Base-by-base conservation (phyloP, 78 protist species). In the Dictyostelium brefeldianum region DNA sequence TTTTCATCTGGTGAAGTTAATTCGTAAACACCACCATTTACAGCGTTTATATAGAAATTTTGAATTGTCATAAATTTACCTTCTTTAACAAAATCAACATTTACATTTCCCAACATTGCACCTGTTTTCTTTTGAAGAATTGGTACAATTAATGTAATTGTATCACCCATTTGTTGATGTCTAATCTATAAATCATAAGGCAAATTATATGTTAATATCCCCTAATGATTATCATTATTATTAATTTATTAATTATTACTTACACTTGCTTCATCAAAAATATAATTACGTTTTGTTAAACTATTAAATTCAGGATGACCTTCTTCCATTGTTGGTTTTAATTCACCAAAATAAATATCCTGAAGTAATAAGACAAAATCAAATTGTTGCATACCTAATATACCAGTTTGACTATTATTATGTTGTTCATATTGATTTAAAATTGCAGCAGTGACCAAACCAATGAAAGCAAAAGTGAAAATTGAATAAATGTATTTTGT, bases 71-170 rank as follows among this genome's bases (percentile, higher is more conserved):
- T 75, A 22, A 12, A 10, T 4, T 51, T n/a, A 75, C 81, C 81
- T 75, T 75, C 81, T 51, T 75, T 46, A 12, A 53, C 57, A 75
- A 75, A 36, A 75, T 75, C 81, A 50, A 75, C 51, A 75, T 27
- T 50, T 50, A 75, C 41, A 51, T 46, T 15, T 9, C 65, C 81
- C 15, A 75, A 75, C 15, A 10, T 27, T 15, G 5, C 6, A 46
- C 22, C 12, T 27, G 57, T 75, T 50, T 75, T 75, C 64, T 75
- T 75, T 50, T 50, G 57, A n/a, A 50, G 15, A 48, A 75, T 75
- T 75, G 81, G 81, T 12, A 75, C 25, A 43, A 75, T 50, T 36
- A 75, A 36, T 36, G 64, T 75, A 25, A 15, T 50, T 36, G 64
- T 50, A 75, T 75, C 64, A 36, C 29, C 81, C 3, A 25, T 12